Percentiles rank a stretch among this genome's conserved stretches.
Evolutionary conservation across 23 red algal genomes (phyloP).

Genomic region (Gracilaria domingensis): DNA sequence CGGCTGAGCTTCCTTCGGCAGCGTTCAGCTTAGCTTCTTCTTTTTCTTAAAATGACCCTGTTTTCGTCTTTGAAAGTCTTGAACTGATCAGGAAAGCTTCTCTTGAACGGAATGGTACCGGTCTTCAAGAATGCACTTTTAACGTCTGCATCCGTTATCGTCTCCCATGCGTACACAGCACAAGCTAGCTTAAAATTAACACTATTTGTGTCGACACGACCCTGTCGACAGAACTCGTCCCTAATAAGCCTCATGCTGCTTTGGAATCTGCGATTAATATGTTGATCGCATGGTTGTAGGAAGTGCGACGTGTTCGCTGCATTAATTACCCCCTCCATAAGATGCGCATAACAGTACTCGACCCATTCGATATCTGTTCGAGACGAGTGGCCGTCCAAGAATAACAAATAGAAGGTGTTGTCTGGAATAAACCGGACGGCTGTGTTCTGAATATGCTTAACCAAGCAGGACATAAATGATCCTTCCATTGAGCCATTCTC

Average conservation of each 20-base stretch:
- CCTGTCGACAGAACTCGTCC: conserved; percentile 18
- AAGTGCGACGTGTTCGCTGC: conserved; percentile 24
- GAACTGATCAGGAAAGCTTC: conserved; percentile 25
- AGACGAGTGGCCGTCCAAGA: conserved; percentile 37
- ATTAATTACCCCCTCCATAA: conserved; percentile 5
- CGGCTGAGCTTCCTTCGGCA: background rate
- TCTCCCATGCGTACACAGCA: background rate
- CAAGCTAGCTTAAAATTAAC: conserved; percentile 32
- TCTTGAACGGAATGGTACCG: conserved; percentile 30
- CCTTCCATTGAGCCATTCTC: conserved; percentile 39
- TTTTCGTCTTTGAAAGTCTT: conserved; percentile 3
- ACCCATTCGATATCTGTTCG: conserved; percentile 36
- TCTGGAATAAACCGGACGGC: background rate
- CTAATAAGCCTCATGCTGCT: background rate
- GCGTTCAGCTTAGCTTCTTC: background rate
- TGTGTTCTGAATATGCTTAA: conserved; percentile 41
- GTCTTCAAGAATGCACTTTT: conserved; percentile 21
- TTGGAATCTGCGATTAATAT: conserved; percentile 35
- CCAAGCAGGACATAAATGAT: background rate
- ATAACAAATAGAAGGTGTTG: background rate
- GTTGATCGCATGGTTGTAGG: conserved; percentile 42
- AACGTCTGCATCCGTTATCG: background rate
- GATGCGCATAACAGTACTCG: background rate
- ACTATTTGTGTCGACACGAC: background rate
- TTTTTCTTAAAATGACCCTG: background rate